Conservation (phyloP, 2,329 filamentous ascomycete species). For the Didymella segeticola region DNA sequence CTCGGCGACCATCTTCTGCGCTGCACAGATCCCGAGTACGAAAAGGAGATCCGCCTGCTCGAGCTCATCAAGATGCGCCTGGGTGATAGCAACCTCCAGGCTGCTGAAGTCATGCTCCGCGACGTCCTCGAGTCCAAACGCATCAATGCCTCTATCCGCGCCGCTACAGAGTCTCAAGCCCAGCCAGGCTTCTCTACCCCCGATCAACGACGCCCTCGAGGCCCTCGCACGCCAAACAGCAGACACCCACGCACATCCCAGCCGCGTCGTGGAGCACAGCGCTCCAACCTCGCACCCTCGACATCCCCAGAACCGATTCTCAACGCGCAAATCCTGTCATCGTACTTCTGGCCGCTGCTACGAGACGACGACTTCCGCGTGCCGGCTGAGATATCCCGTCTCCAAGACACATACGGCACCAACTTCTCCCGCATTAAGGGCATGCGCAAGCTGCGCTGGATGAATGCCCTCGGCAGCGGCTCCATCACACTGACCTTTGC, state of each 20-base stretch:
- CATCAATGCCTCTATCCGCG: slow-evolving; percentile 65
- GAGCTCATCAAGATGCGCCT: slow-evolving; percentile 88
- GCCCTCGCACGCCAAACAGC: slow-evolving; percentile 30
- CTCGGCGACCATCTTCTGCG: slow-evolving; percentile 80
- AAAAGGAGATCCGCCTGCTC: slow-evolving; percentile 81
- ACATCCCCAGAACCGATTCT: slow-evolving; percentile 49
- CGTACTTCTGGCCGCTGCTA: slow-evolving; percentile 90
- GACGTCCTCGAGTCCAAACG: slow-evolving; percentile 85
- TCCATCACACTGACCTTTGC: slow-evolving; percentile 81
- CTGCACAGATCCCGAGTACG: slow-evolving; percentile 69
- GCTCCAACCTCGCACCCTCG: slow-evolving; percentile 20
- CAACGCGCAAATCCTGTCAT: slow-evolving; percentile 85
- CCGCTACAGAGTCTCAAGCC: slow-evolving; percentile 20
- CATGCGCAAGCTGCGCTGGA: slow-evolving; percentile 86
- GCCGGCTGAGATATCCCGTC: slow-evolving; percentile 62
- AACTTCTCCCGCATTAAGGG: slow-evolving; percentile 83
- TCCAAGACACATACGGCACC: slow-evolving; percentile 74
- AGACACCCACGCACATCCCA: slow-evolving; percentile 33
- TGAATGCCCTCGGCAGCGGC: slow-evolving; percentile 80
- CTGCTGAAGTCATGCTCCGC: slow-evolving; percentile 96
- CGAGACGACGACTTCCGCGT: slow-evolving; percentile 72
- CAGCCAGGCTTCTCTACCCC: slow-evolving; percentile 25
- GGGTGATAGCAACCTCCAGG: slow-evolving; percentile 83
- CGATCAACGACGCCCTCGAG: slow-evolving; percentile 16
- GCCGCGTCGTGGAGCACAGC: slow-evolving; percentile 28